These are phyloP conservation scores for Fusarium guadeloupense DNA, from an alignment of 2,329 filamentous ascomycete species.

Conservation along the genomic window DNA sequence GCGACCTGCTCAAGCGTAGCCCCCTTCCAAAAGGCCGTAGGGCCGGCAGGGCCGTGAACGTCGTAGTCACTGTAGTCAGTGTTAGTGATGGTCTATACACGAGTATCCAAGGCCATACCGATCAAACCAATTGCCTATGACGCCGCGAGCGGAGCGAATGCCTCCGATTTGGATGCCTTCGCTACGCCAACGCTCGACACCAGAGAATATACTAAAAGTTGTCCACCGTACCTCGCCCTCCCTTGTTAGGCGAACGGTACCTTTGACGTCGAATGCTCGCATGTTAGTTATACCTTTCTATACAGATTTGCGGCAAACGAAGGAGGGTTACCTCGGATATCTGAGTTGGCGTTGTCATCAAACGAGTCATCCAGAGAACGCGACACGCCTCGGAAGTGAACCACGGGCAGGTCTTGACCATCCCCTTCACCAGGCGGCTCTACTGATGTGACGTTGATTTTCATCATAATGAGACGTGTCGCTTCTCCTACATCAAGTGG, in stretches of 20 bases:
- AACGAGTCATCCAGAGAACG: slow-evolving; percentile 69
- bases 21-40: slow-evolving; percentile 82
- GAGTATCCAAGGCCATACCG: slow-evolving; percentile 57
- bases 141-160: slow-evolving; percentile 68
- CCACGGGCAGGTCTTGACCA: slow-evolving; percentile 67
- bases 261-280: slow-evolving; percentile 49
- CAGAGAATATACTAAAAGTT: slow-evolving; percentile 69
- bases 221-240: slow-evolving; percentile 81
- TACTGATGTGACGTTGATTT: slow-evolving; percentile 68
- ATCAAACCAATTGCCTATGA: slow-evolving; percentile 82
- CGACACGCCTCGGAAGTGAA: slow-evolving; percentile 72
- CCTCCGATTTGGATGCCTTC: slow-evolving; percentile 81
- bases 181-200: slow-evolving; percentile 77
- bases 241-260: slow-evolving; percentile 70
- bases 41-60: slow-evolving; percentile 74
- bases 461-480: slow-evolving; percentile 75
- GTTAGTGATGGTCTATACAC: not conserved
- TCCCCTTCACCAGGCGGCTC: slow-evolving; percentile 67
- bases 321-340: slow-evolving; percentile 65
- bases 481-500: slow-evolving; percentile 72
- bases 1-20: slow-evolving; percentile 55
- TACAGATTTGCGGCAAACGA: not conserved
- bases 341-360: slow-evolving; percentile 75
- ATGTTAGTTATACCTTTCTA: slow-evolving; percentile 20
- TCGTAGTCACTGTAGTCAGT: slow-evolving; percentile 66